phyloP scores from a whole-genome alignment of 2,329 filamentous ascomycete genomes.

The Clonostachys solani region DNA sequence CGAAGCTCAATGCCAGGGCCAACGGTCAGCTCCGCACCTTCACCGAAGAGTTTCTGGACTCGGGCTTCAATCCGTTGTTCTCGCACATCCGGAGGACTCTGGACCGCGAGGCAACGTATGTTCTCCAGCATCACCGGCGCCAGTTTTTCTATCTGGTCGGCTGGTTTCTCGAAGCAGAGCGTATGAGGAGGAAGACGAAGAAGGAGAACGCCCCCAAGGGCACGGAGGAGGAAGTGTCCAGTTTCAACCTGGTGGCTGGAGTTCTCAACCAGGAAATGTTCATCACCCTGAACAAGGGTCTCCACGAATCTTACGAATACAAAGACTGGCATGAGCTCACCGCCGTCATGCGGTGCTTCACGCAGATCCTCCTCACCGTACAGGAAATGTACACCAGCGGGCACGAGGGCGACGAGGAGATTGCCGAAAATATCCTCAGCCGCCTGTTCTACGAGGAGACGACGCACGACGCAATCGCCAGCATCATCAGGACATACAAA shows the following conservation, averaged over 20 bases:
- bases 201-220: conserved; percentile 42
- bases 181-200: conserved; percentile 60
- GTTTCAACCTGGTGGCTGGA: conserved; percentile 81
- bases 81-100: conserved; percentile 82
- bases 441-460: conserved; percentile 98
- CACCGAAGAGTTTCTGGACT: conserved; percentile 90
- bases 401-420: conserved; percentile 92
- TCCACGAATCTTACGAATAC: conserved; percentile 74
- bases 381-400: conserved; percentile 85
- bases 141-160: conserved; percentile 91
- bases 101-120: conserved; percentile 80
- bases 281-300: conserved; percentile 76
- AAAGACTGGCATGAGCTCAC: conserved; percentile 87
- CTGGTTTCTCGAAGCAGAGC: conserved; percentile 90
- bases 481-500: conserved; percentile 81
- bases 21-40: conserved; percentile 75
- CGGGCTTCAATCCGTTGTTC: conserved; percentile 91
- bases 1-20: conserved; percentile 68
- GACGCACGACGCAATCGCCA: conserved; percentile 82
- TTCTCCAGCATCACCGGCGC: conserved; percentile 70
- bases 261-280: conserved; percentile 96
- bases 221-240: conserved; percentile 55
- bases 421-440: conserved; percentile 93
- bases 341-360: conserved; percentile 89
- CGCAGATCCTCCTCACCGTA: conserved; percentile 86